Base-by-base conservation (phyloP, 371 early-diverging fungal genomes). In the Mortierella sp. region DNA sequence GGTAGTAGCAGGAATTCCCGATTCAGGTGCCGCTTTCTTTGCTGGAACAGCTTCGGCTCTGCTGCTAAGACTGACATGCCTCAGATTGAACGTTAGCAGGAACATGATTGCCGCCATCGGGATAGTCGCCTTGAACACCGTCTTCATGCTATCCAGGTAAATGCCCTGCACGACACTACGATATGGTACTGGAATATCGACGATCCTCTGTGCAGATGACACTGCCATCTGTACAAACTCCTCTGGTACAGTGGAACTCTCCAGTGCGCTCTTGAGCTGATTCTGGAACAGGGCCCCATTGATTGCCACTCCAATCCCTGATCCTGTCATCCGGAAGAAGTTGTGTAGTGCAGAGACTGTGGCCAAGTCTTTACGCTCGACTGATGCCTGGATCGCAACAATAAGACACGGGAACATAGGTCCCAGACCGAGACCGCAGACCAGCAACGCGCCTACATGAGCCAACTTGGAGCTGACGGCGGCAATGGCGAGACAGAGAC, bases 361-460 rank as follows among this genome's bases (percentile, higher is more conserved):
- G 12, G 80, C 71, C 19, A 80, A 45, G 43, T 78, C 63, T 46
- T 63, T 51, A 1, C 58, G 62, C 19, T 69, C 64, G n/a, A 84
- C 86, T 6, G 81, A 67, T 19, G 85, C 82, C 57, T 89, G 89
- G 49, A 84, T 67, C 14, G 78, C 85, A 19, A 89, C 72, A 25
- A 86, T 70, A 40, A 81, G 71, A 27, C 76, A 79, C 45, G 67
- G 73, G 61, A 80, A 64, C 29, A 69, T 34, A 9, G 54, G 68
- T 6, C 80, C 80, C 17, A 80, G 60, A 13, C 89, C 89, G n/a
- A 81, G 27, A 28, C 89, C 89, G 27, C 83, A 74, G 62, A 86
- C 55, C 16, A 87, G 54, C 19, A 86, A 71, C 53, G 73, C 76
- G 8, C 79, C 67, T 31, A 84, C 78, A 40, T 82, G 83, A 54